phyloP scores from a whole-genome alignment of 2,329 filamentous ascomycete species.

The Sclerotiophoma versabilis region DNA sequence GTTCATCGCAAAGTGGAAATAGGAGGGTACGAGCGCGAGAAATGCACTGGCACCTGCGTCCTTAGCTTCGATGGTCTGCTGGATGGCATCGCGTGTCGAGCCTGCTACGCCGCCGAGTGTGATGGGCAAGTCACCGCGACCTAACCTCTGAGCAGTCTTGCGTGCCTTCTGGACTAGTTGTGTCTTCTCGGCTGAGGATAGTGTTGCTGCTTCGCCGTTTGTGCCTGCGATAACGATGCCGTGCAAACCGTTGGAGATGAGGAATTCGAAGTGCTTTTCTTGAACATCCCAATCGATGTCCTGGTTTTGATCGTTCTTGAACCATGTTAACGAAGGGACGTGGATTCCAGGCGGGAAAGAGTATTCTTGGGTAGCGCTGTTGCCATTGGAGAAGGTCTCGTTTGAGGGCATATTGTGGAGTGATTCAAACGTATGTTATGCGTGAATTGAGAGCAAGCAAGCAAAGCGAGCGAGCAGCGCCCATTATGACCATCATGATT shows the following conservation, averaged over 20 bases:
- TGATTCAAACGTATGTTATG: neutral
- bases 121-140: conserved; percentile 48
- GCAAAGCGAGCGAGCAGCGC: conserved; percentile 17
- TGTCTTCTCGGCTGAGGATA: conserved; percentile 51
- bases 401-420: conserved; percentile 38
- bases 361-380: conserved; percentile 37
- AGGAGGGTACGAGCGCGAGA: conserved; percentile 50
- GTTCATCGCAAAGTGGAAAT: conserved; percentile 52
- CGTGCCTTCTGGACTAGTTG: conserved; percentile 50
- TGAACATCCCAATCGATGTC: conserved; percentile 65
- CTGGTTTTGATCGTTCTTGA: conserved; percentile 56
- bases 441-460: neutral
- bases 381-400: conserved; percentile 34
- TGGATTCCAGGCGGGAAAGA: conserved; percentile 62
- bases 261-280: conserved; percentile 60
- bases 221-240: conserved; percentile 57
- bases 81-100: conserved; percentile 53
- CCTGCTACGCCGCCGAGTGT: conserved; percentile 52
- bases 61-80: conserved; percentile 47
- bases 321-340: conserved; percentile 65
- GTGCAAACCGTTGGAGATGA: conserved; percentile 62
- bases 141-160: conserved; percentile 46
- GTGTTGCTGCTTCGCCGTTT: conserved; percentile 55
- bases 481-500: conserved; percentile 25
- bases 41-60: conserved; percentile 50